phyloP scores from a whole-genome alignment of 2,329 filamentous ascomycete genomes.

The Aspergillus hiratsukae region DNA sequence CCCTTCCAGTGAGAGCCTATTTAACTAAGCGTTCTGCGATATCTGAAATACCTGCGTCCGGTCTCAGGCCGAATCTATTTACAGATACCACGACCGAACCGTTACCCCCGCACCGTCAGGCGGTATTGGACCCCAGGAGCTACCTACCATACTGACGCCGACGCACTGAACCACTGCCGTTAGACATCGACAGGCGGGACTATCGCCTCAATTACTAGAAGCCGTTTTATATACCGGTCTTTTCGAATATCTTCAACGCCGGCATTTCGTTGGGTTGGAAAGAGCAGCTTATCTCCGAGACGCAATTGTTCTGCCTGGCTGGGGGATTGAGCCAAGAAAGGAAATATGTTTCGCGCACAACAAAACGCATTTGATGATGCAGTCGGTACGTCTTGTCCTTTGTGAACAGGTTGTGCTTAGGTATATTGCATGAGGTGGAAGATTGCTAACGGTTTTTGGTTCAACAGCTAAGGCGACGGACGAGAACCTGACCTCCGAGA shows the following conservation, averaged over 20 bases:
- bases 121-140: neutral
- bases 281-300: neutral
- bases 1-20: neutral
- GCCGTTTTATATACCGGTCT: neutral
- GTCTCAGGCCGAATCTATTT: neutral
- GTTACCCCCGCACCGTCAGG: neutral
- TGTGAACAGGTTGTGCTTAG: neutral
- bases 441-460: conserved; percentile 21
- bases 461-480: conserved; percentile 76
- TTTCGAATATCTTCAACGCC: neutral
- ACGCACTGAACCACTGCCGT: neutral
- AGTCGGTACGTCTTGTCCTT: conserved; percentile 51
- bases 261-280: neutral
- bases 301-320: neutral
- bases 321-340: conserved; percentile 7
- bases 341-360: conserved; percentile 56
- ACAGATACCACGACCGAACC: neutral
- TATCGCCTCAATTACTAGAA: neutral
- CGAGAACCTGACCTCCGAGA: conserved; percentile 89
- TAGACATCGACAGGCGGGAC: neutral
- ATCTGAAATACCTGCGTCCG: neutral
- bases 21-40: neutral
- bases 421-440: neutral
- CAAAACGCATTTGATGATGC: conserved; percentile 67
- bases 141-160: neutral